Conservation (phyloP, 2,329 filamentous ascomycete genomes). For the Neurospora sp. region DNA sequence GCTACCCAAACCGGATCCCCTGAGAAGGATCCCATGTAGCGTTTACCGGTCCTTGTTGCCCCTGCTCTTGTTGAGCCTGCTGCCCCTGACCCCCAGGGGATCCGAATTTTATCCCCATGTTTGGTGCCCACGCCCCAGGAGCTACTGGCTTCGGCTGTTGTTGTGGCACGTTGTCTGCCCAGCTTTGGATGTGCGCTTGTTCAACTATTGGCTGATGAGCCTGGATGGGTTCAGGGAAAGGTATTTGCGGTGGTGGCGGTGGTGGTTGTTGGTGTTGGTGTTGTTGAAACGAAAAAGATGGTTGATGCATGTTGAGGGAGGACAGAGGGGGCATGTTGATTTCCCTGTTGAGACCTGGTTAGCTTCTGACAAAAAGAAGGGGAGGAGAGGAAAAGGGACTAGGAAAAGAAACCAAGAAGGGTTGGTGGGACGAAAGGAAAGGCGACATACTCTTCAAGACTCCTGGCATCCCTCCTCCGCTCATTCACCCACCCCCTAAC, state of each 20-base stretch:
- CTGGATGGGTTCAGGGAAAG: conserved; percentile 18
- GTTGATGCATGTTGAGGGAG: conserved; percentile 29
- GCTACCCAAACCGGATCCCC: conserved; percentile 46
- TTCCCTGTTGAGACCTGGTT: conserved; percentile 28
- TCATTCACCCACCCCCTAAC: conserved; percentile 73
- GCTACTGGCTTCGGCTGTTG: conserved; percentile 44
- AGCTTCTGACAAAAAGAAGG: background rate
- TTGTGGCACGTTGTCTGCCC: conserved; percentile 42
- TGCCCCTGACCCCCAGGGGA: conserved; percentile 27
- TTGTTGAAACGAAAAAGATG: conserved; percentile 4
- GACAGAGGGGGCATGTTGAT: conserved; percentile 42
- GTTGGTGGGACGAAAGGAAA: background rate
- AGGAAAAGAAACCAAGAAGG: conserved; percentile 6
- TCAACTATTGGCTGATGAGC: conserved; percentile 26
- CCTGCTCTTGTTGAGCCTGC: conserved; percentile 6
- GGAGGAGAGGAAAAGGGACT: too few relatives aligned
- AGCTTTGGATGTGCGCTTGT: conserved; percentile 46
- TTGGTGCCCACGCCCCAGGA: conserved; percentile 63
- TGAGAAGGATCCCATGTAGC: conserved; percentile 50
- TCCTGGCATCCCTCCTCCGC: conserved; percentile 69
- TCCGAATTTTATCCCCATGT: conserved; percentile 70
- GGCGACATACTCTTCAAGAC: conserved; percentile 58
- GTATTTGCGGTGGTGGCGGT: conserved; percentile 20
- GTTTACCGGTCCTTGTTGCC: conserved; percentile 16
- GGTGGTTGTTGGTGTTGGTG: conserved; percentile 5